These are phyloP conservation scores for Sporothrix mexicana DNA, from an alignment of 2,329 filamentous ascomycete species.

Conservation along the genomic window DNA sequence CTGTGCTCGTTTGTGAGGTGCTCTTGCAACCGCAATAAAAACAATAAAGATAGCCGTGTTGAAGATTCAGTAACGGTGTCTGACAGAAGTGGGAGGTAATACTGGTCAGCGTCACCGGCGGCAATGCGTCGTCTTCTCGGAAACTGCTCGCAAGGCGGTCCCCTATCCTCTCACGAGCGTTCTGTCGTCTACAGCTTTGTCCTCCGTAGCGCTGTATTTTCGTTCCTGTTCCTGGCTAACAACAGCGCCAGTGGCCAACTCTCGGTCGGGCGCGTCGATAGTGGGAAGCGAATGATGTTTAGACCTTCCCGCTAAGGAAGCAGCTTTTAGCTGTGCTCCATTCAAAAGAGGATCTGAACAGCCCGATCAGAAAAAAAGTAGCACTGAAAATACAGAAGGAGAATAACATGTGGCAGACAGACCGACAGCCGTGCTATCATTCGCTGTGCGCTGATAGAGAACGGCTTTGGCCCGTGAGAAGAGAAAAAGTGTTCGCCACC, in stretches of 20 bases:
- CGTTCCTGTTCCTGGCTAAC: slow-evolving; percentile 28
- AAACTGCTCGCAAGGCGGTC: not conserved
- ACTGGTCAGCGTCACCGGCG: slow-evolving; percentile 7
- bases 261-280: slow-evolving; percentile 15
- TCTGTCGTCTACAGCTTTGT: slow-evolving; percentile 6
- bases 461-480: not conserved
- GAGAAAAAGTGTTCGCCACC: not conserved
- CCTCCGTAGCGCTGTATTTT: not conserved
- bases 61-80: not conserved
- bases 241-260: slow-evolving; percentile 14
- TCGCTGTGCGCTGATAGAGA: not conserved
- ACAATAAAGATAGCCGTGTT: slow-evolving; percentile 16
- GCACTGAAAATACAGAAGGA: no score
- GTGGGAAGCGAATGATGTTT: slow-evolving; percentile 3
- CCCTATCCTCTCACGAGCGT: not conserved
- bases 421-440: slow-evolving; percentile 12
- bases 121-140: not conserved
- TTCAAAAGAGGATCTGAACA: slow-evolving; percentile 13
- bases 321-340: slow-evolving; percentile 9
- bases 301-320: slow-evolving; percentile 6
- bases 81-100: not conserved
- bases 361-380: no score
- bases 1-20: slow-evolving; percentile 12
- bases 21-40: not conserved
- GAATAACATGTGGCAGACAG: not conserved